phyloP scores from a whole-genome alignment of 352 stramenopile genomes.

The Pythium folliculosum region DNA sequence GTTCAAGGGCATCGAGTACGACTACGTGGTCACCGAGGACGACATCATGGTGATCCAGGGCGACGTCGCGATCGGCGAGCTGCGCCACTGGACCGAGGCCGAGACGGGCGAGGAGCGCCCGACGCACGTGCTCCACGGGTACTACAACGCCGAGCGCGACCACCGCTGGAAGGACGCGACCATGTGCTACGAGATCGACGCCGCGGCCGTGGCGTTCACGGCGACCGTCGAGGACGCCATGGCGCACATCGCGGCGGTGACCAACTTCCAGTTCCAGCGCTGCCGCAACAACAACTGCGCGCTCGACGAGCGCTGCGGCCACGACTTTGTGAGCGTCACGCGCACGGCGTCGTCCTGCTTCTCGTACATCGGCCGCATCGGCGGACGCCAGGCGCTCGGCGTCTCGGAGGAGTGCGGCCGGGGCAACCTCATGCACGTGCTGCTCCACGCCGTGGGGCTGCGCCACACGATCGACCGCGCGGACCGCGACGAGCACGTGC shows the following conservation, averaged over 20 bases:
- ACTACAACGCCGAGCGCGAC: slow-evolving; percentile 80
- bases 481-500: slow-evolving; percentile 78
- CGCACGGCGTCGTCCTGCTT: slow-evolving; percentile 64
- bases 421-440: slow-evolving; percentile 81
- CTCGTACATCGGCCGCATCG: slow-evolving; percentile 79
- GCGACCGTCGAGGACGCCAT: slow-evolving; percentile 53
- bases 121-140: slow-evolving; percentile 60
- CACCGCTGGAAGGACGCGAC: slow-evolving; percentile 63
- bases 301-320: slow-evolving; percentile 41
- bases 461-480: slow-evolving; percentile 68
- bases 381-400: slow-evolving; percentile 58
- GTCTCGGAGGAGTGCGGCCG: slow-evolving; percentile 67
- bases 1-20: slow-evolving; percentile 82
- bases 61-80: slow-evolving; percentile 71
- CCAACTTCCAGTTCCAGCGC: slow-evolving; percentile 63
- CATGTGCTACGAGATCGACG: slow-evolving; percentile 73
- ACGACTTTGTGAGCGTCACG: slow-evolving; percentile 69
- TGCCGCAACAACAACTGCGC: slow-evolving; percentile 54
- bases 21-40: slow-evolving; percentile 76
- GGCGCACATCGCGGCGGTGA: slow-evolving; percentile 57
- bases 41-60: slow-evolving; percentile 79
- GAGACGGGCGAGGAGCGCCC: neutral
- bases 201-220: slow-evolving; percentile 41
- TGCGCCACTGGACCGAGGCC: slow-evolving; percentile 15
- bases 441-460: slow-evolving; percentile 73